Evolutionary conservation across 202 grass and related monocot species (phyloP).

Genomic region (Tripidium arundinaceum): DNA sequence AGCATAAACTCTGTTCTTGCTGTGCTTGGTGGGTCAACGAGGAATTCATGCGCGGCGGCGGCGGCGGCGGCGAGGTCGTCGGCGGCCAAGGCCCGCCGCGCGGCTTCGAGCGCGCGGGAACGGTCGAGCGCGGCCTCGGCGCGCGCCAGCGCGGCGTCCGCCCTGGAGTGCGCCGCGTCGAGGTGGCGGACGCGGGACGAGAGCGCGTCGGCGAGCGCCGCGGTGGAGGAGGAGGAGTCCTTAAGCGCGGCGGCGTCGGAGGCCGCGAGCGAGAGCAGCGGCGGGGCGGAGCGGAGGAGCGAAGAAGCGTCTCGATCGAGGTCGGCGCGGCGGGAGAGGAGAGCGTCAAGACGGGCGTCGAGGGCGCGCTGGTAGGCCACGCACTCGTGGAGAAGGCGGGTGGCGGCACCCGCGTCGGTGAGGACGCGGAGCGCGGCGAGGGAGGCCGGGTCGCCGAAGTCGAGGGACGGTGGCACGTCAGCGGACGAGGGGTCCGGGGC

Average conservation of each 20-base stretch:
- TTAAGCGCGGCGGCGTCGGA: conserved; percentile 55
- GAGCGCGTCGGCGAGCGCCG: conserved; percentile 53
- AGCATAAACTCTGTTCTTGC: conserved; percentile 88
- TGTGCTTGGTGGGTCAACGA: conserved; percentile 54
- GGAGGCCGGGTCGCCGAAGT: conserved; percentile 57
- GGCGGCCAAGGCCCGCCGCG: conserved; percentile 54
- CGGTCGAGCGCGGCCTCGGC: conserved; percentile 58
- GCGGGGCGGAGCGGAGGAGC: conserved; percentile 59
- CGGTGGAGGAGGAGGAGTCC: conserved; percentile 52
- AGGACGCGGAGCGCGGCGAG: conserved; percentile 59
- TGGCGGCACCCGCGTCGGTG: conserved; percentile 68
- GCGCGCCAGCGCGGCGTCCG: conserved; percentile 45
- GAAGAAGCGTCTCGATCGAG: conserved; percentile 64
- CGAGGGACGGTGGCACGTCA: conserved; percentile 30
- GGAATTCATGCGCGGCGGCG: conserved; percentile 46
- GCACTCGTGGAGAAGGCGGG: conserved; percentile 84
- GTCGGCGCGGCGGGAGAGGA: conserved; percentile 75
- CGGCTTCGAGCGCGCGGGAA: conserved; percentile 63
- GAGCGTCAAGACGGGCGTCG: conserved; percentile 66
- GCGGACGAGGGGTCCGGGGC: conserved; percentile 19
- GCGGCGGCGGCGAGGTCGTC: conserved; percentile 74
- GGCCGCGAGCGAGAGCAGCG: conserved; percentile 61
- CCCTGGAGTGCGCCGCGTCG: conserved; percentile 61
- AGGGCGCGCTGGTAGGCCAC: conserved; percentile 83
- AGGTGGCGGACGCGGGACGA: conserved; percentile 64